Evolutionary conservation across 2,329 filamentous ascomycete species (phyloP), one percentile per base, ranked within the genome.

Genomic region (Trichophyton schoenleinii): DNA sequence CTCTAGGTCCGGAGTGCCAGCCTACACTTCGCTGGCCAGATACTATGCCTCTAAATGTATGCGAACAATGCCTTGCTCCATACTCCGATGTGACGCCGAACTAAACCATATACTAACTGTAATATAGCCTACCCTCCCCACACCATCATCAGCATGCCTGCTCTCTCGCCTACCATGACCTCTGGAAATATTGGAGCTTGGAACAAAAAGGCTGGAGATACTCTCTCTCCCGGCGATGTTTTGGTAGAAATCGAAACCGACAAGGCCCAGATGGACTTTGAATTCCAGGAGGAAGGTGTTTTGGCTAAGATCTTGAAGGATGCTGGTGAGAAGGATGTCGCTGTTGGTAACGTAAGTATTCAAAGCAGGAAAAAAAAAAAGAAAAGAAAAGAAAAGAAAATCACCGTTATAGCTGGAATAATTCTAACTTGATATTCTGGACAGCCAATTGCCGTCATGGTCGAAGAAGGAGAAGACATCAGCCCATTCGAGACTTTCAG

Each of bases 181-280:
- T 82, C 89, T 65, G 94, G 94, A 74, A 96, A 95, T 80, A 95
- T 99, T 76, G 95, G 94, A 70, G 80, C 86, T 66, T 99, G 94
- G 94, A 90, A 97, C 81, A 99, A 97, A 84, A 95, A 96, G 81
- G 82, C 86, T 67, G 94, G 94, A 73, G 94, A 99, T 76, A 72
- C 80, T 65, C 86, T 99, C 75, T 80, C 84, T 62, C 91, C 95
- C 59, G 94, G 94, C 74, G 94, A 99, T 74, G 94, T 99, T 55
- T 80, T 99, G 68, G 91, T 96, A 68, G 91, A 96, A 82, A 96
- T 97, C 71, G 94, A 99, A 83, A 99, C 94, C 70, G 94, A 99
- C 79, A 99, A 99, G 83, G 94, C 94, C 66, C 94, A 97, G 81
- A 99, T 99, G 94, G 94, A 99, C 81, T 97, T 99, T 75, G 94